Conservation (phyloP, 805 yeast genomes). For the Monosporozyma aerobia region DNA sequence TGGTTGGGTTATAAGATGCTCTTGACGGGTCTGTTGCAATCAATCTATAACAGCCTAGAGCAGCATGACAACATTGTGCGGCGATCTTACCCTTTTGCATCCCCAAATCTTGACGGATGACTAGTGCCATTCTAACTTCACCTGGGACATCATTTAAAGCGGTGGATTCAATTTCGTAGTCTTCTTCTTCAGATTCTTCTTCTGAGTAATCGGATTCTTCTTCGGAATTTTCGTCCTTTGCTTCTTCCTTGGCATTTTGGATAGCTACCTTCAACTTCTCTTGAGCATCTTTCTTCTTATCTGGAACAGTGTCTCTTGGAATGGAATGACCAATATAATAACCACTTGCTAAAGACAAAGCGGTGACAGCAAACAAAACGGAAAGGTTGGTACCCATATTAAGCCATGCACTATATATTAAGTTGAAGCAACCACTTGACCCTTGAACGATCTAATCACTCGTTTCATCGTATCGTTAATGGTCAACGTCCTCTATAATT, state of each 20-base stretch:
- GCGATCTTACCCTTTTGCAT: constrained; percentile 96
- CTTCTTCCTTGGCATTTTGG: constrained; percentile 10
- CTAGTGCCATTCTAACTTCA: constrained; percentile 77
- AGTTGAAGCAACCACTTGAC: neutral
- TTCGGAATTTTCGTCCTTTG: constrained; percentile 15
- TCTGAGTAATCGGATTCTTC: constrained; percentile 25
- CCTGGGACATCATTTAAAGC: constrained; percentile 62
- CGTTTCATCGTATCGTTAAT: neutral
- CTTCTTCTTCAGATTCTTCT: constrained; percentile 44
- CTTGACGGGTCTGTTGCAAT: constrained; percentile 43
- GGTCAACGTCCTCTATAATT: neutral
- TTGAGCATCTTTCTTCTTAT: constrained; percentile 2
- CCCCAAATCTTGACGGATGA: constrained; percentile 77
- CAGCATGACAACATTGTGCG: constrained; percentile 98
- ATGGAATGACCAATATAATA: constrained; percentile 21
- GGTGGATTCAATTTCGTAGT: constrained; percentile 49
- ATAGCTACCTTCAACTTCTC: constrained; percentile 11
- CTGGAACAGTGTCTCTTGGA: constrained; percentile 4
- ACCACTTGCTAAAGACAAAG: constrained; percentile 26
- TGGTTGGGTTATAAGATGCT: constrained; percentile 47
- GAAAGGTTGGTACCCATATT: constrained; percentile 12
- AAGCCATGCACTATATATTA: neutral
- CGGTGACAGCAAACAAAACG: constrained; percentile 17
- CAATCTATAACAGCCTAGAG: constrained; percentile 73
- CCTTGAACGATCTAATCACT: neutral